Percentiles rank a stretch among this genome's conserved stretches.
These are phyloP conservation scores for Monosporascus ibericus DNA, from an alignment of 2,329 filamentous ascomycete species.

Conservation along the genomic window DNA sequence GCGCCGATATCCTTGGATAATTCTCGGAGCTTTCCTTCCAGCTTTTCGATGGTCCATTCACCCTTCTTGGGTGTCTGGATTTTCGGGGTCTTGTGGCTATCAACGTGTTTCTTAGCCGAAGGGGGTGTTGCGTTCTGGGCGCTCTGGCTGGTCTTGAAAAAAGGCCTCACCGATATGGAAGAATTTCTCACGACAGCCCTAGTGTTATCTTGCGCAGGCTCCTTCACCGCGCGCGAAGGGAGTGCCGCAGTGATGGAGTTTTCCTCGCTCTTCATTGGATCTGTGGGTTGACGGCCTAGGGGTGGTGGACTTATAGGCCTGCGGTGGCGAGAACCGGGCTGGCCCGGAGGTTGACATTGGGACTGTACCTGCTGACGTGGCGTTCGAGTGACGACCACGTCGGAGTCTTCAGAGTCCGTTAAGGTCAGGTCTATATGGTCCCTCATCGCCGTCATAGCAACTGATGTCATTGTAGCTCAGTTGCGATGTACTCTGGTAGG, in stretches of 20 bases:
- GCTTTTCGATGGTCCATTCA: slow-evolving; percentile 37
- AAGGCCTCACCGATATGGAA: slow-evolving; percentile 4
- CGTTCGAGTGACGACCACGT: slow-evolving; percentile 4
- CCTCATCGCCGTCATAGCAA: slow-evolving; percentile 12
- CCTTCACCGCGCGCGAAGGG: slow-evolving; percentile 9
- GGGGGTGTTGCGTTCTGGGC: slow-evolving; percentile 12
- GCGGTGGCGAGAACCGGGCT: slow-evolving; percentile 11
- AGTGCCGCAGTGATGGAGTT: slow-evolving; percentile 13
- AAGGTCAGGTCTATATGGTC: slow-evolving; percentile 14
- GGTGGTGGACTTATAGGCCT: slow-evolving; percentile 14
- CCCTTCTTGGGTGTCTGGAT: slow-evolving; percentile 26
- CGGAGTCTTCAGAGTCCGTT: slow-evolving; percentile 23
- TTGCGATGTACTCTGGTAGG: too few relatives aligned
- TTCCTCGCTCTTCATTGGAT: slow-evolving; percentile 6
- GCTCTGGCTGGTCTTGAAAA: slow-evolving; percentile 8
- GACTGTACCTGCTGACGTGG: slow-evolving; percentile 6
- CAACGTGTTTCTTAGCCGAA: slow-evolving; percentile 10
- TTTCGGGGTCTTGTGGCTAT: slow-evolving; percentile 23
- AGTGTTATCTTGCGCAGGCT: slow-evolving; percentile 11
- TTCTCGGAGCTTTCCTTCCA: slow-evolving; percentile 34
- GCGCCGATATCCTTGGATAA: slow-evolving; percentile 38
- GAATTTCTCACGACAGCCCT: slow-evolving; percentile 12
- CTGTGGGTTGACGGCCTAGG: slow-evolving; percentile 9
- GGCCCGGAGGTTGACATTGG: slow-evolving; percentile 8
- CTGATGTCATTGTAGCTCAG: not conserved